phyloP scores from a whole-genome alignment of 2,329 filamentous ascomycete species.

The Pseudogymnoascus sp. region DNA sequence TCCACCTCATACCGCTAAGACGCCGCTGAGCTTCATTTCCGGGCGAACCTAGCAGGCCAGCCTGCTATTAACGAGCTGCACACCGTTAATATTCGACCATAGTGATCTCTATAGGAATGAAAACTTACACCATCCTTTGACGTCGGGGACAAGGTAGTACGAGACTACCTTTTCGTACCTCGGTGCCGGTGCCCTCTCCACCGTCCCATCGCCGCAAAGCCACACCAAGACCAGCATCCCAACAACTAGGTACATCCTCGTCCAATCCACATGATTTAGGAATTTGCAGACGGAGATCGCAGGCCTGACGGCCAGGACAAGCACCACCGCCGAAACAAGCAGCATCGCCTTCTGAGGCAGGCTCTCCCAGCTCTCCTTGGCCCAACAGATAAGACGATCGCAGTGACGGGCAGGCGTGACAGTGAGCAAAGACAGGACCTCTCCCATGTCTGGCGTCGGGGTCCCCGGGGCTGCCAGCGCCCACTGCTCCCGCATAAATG shows the following conservation, averaged over 20 bases:
- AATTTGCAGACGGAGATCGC: not conserved
- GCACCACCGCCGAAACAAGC: not conserved
- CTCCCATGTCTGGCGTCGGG: not conserved
- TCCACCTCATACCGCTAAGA: not conserved
- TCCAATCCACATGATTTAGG: not conserved
- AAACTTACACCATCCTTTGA: not conserved
- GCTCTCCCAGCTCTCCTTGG: not conserved
- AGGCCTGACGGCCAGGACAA: not conserved
- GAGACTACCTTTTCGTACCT: not conserved
- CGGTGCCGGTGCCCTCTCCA: not conserved
- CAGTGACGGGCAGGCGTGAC: not conserved
- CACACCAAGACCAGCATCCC: not conserved
- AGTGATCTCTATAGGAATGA: not conserved
- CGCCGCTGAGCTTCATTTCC: not conserved
- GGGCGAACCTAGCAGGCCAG: not conserved
- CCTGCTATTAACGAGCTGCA: not conserved
- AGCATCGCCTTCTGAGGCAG: not conserved
- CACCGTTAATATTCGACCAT: not conserved
- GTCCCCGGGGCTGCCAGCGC: not conserved
- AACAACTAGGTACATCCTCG: not conserved
- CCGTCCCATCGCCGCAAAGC: not conserved
- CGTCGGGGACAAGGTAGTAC: constrained; percentile 2
- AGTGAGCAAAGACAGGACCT: not conserved
- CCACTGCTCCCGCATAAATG: not conserved
- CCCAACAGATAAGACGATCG: not conserved